Evolutionary conservation across 495 filamentous ascomycete genomes (phyloP).

Genomic region (Aspergillus heteromorphus): DNA sequence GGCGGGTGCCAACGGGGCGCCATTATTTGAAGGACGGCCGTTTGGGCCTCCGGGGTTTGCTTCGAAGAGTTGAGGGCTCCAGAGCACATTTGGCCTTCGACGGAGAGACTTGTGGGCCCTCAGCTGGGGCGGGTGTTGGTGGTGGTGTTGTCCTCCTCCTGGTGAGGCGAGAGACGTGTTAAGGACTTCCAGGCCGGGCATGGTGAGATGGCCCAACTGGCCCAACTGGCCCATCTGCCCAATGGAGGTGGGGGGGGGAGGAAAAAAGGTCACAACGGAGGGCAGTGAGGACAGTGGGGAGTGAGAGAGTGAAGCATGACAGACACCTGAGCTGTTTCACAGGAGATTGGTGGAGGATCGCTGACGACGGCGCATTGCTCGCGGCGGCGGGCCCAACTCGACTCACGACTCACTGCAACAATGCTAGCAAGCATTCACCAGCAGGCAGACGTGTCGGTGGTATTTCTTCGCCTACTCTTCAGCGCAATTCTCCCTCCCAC

Average conservation of each 20-base stretch:
- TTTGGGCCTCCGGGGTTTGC: conserved; percentile 22
- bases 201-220: conserved; percentile 20
- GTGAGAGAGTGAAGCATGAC: conserved; percentile 15
- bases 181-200: conserved; percentile 36
- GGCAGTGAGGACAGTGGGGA: conserved; percentile 5
- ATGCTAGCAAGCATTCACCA: no score
- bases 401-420: no score
- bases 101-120: conserved; percentile 46
- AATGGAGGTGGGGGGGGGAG: conserved; percentile 3
- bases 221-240: conserved; percentile 11
- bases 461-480: no score
- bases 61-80: conserved; percentile 22
- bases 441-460: no score
- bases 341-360: conserved; percentile 11
- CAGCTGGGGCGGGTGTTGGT: conserved; percentile 28
- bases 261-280: conserved; percentile 7
- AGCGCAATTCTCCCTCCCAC: no score
- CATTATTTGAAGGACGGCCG: conserved; percentile 14
- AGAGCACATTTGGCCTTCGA: conserved; percentile 26
- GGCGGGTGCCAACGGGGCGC: conserved; percentile 16
- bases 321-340: conserved; percentile 20
- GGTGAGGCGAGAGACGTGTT: conserved; percentile 28
- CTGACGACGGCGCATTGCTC: conserved; percentile 17
- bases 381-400: no score
- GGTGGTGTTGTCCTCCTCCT: no score